phyloP scores from a whole-genome alignment of 495 filamentous ascomycete species.

The Tuber aestivum region DNA sequence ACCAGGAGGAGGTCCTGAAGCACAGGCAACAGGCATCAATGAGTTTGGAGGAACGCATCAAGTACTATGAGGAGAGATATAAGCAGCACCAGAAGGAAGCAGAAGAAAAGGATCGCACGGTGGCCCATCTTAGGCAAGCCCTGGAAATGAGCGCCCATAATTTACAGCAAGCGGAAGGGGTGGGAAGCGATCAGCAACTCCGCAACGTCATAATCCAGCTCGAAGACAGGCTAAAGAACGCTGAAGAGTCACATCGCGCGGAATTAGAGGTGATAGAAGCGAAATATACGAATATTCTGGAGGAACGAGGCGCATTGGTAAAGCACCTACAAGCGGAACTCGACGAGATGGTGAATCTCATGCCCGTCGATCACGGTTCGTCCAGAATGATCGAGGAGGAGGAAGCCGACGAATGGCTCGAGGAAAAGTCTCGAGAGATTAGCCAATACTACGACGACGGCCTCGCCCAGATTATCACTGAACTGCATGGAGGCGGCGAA shows the following conservation, averaged over 20 bases:
- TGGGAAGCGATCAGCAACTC: slow-evolving; percentile 10
- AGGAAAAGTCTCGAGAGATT: slow-evolving; percentile 35
- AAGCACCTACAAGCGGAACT: slow-evolving; percentile 39
- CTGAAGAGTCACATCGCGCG: slow-evolving; percentile 21
- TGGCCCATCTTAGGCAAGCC: slow-evolving; percentile 23
- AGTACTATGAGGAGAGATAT: slow-evolving; percentile 16
- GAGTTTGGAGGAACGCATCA: slow-evolving; percentile 22
- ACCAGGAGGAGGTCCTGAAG: slow-evolving; percentile 15
- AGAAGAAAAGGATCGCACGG: slow-evolving; percentile 33
- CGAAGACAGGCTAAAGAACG: slow-evolving; percentile 24
- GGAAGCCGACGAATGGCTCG: slow-evolving; percentile 35
- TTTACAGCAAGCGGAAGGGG: background rate
- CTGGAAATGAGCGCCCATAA: slow-evolving; percentile 9
- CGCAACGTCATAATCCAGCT: slow-evolving; percentile 17
- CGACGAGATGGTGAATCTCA: slow-evolving; percentile 40
- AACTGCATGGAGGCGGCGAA: slow-evolving; percentile 33
- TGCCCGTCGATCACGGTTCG: slow-evolving; percentile 39
- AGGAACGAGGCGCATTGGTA: slow-evolving; percentile 34
- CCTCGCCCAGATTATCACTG: slow-evolving; percentile 38
- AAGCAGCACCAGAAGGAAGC: slow-evolving; percentile 19
- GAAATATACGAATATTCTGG: slow-evolving; percentile 33
- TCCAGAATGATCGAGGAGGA: slow-evolving; percentile 36
- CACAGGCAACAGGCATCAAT: slow-evolving; percentile 22
- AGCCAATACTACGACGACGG: slow-evolving; percentile 39
- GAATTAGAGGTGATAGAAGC: slow-evolving; percentile 15